phyloP scores from a whole-genome alignment of 2,329 filamentous ascomycete species.

The Fonsecaea erecta region DNA sequence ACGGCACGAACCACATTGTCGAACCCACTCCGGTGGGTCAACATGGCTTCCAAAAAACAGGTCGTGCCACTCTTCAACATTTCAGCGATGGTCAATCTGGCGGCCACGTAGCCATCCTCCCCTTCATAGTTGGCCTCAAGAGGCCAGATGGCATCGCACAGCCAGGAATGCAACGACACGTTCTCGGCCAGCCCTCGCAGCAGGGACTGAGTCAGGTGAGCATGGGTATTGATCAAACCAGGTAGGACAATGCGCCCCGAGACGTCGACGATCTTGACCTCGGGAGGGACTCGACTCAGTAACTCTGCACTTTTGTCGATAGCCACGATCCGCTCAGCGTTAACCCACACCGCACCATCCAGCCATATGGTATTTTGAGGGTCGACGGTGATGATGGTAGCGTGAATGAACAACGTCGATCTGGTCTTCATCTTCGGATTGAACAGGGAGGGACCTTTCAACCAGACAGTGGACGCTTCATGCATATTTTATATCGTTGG shows the following conservation, averaged over 20 bases:
- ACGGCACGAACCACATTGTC: constrained; percentile 42
- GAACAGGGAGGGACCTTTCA: too few species aligned
- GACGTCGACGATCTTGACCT: constrained; percentile 39
- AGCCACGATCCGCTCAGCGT: constrained; percentile 21
- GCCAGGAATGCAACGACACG: constrained; percentile 39
- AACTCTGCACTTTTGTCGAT: constrained; percentile 25
- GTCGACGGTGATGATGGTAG: constrained; percentile 31
- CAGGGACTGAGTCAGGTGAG: constrained; percentile 45
- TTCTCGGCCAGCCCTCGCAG: constrained; percentile 43
- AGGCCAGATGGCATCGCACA: constrained; percentile 46
- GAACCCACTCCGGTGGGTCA: constrained; percentile 40
- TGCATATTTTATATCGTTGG: too few species aligned
- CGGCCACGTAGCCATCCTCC: constrained; percentile 44
- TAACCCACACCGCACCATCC: constrained; percentile 25
- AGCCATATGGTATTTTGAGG: constrained; percentile 25
- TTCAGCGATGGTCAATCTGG: constrained; percentile 44
- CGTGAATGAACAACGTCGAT: constrained; percentile 34
- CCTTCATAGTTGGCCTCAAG: constrained; percentile 44
- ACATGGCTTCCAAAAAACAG: constrained; percentile 46
- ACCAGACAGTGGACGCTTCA: too few species aligned
- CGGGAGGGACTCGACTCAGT: constrained; percentile 13
- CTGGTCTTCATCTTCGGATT: constrained; percentile 24
- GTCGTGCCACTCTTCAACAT: constrained; percentile 48
- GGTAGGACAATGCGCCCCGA: constrained; percentile 43
- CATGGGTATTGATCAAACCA: constrained; percentile 46